Evolutionary conservation across 75 land plant species (phyloP), one percentile per base, ranked within the genome.

Genomic region (Adiantum capillusveneris): DNA sequence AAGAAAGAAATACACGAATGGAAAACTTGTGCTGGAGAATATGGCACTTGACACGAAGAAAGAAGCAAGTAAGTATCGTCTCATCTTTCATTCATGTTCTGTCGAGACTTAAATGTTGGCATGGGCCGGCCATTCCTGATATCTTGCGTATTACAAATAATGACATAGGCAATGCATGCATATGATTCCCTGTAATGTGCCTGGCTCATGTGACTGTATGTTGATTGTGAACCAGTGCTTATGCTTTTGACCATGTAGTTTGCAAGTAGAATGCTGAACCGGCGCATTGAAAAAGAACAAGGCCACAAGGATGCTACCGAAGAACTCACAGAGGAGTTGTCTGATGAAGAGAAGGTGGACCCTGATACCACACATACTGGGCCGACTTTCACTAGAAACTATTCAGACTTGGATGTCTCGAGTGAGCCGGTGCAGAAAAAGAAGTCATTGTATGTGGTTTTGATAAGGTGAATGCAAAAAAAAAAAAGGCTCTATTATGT

Each of bases 11-110:
- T 68, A 61, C 68, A 21, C 58, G 93, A 16, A 65, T 88, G 43
- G 93, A 88, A 71, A 81, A 81, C 64, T 77, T 88, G 82, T 88
- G 93, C 62, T 88, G 93, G 93, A 67, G 93, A 36, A 84, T 88
- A 21, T 88, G 93, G 93, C 84, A 88, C 53, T 80, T 88, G 29
- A 71, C 88, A 14, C 74, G 93, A 28, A 81, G 77, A 66, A 81
- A 84, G 72, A 81, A 79, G 53, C 81, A 76, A 88, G 93, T 88
- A 19, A 55, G n/a, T n/a, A n/a, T 26, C 7, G 29, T 22, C 20
- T 29, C 11, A 46, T 30, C 14, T 25, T 29, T 5, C 37, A 34
- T 34, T 34, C 37, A n/a, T n/a, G n/a, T n/a, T n/a, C n/a, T n/a
- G n/a, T n/a, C n/a, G n/a, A n/a, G n/a, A n/a, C n/a, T n/a, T n/a